These are phyloP conservation scores for Teunomyces aglyptinius DNA, from an alignment of 805 yeast species.

Conservation along the genomic window DNA sequence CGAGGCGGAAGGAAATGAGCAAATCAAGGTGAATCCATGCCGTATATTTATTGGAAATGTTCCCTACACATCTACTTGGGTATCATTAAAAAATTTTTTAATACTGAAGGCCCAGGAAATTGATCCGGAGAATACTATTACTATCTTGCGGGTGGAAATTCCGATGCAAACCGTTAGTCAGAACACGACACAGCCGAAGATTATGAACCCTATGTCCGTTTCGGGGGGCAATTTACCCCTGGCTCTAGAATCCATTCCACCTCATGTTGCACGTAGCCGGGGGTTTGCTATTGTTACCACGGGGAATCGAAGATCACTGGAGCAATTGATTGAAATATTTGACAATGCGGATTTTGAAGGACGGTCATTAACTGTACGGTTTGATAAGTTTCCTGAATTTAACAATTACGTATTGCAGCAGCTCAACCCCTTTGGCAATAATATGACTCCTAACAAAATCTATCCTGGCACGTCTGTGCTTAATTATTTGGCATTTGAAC, in stretches of 20 bases:
- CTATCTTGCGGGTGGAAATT: slow-evolving; percentile 37
- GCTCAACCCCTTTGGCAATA: slow-evolving; percentile 11
- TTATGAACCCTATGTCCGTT: background rate
- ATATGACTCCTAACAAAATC: slow-evolving; percentile 3
- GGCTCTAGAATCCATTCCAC: background rate
- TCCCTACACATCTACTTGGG: slow-evolving; percentile 46
- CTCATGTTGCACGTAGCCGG: slow-evolving; percentile 24
- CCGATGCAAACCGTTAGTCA: slow-evolving; percentile 30
- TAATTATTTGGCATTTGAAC: slow-evolving; percentile 29
- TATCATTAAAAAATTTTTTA: slow-evolving; percentile 30
- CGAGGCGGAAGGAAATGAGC: slow-evolving; percentile 11
- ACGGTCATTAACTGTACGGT: slow-evolving; percentile 57
- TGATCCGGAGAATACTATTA: slow-evolving; percentile 25
- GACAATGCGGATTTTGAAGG: slow-evolving; percentile 59
- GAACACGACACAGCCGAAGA: background rate
- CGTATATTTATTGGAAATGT: slow-evolving; percentile 56
- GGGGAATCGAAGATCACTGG: slow-evolving; percentile 44
- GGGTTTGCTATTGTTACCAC: slow-evolving; percentile 69
- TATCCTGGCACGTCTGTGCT: slow-evolving; percentile 11
- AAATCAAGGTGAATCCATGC: slow-evolving; percentile 36
- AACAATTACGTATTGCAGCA: slow-evolving; percentile 31
- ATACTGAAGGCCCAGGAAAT: slow-evolving; percentile 20
- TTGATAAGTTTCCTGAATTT: slow-evolving; percentile 51
- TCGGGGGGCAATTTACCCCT: background rate
- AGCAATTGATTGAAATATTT: slow-evolving; percentile 46